Conservation (phyloP, 139 green algal genomes). For the Zygnema circumcarinatum region DNA sequence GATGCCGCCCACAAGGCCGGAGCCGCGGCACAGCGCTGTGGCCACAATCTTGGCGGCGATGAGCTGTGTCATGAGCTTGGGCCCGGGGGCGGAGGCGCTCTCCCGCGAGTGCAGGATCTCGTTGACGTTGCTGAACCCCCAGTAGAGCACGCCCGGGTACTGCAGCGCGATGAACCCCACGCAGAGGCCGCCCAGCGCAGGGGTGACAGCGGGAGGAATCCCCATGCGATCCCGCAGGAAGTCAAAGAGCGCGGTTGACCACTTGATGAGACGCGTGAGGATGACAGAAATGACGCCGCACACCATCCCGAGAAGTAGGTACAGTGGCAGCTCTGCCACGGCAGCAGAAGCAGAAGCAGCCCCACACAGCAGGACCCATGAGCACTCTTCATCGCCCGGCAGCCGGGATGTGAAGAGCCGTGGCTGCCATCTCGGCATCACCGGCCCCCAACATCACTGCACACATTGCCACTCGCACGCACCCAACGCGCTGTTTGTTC, state of each 20-base stretch:
- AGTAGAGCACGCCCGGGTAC: constrained; percentile 81
- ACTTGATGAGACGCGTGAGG: constrained; percentile 54
- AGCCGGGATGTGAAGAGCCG: not conserved
- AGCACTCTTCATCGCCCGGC: too few relatives aligned
- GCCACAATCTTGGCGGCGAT: constrained; percentile 84
- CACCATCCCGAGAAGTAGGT: constrained; percentile 74
- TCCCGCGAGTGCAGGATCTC: constrained; percentile 67
- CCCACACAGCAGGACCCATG: too few relatives aligned
- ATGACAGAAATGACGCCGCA: constrained; percentile 71
- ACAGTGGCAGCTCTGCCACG: constrained; percentile 77
- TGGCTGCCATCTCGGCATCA: not conserved
- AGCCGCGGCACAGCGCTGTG: constrained; percentile 82
- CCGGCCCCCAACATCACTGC: not conserved
- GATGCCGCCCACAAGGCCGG: constrained; percentile 86
- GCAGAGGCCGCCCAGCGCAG: constrained; percentile 71
- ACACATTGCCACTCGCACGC: not conserved
- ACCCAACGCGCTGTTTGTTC: too few relatives aligned
- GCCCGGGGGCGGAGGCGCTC: constrained; percentile 31
- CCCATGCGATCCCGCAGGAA: constrained; percentile 41
- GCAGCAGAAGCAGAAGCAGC: not conserved
- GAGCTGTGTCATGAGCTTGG: constrained; percentile 78
- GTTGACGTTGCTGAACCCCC: constrained; percentile 84
- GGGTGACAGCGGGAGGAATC: constrained; percentile 60
- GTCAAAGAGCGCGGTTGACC: constrained; percentile 46
- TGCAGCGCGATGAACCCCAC: constrained; percentile 72